Base-by-base conservation (phyloP, 352 stramenopile species). In the Phytophthora brassicae region DNA sequence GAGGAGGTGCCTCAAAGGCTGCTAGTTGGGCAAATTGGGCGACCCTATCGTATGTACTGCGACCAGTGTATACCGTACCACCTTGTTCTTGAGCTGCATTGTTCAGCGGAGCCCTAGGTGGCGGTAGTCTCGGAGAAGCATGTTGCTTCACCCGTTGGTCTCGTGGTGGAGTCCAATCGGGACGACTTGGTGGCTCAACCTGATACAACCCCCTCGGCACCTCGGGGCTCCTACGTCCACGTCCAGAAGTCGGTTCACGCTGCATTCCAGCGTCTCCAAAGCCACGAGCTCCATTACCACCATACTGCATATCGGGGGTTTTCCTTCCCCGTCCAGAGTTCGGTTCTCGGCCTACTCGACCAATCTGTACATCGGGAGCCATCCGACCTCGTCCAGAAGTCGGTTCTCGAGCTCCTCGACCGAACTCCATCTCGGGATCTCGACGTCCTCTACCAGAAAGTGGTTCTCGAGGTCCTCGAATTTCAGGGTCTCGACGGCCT, bases 1-100 rank as follows among this genome's bases (percentile, higher is more conserved):
- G 66, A 7, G 60, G 41, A 7, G 62, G 66, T 45, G 62, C 62
- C 22, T 74, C 66, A 38, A 74, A 74, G 4, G 62, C 66, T 45
- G 66, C 66, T 43, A 72, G 28, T 8, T 72, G 66, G n/a, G 66
- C 66, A 54, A 74, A 74, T 33, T 64, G 56, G 8, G 57, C 56
- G 14, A 68, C 56, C 56, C 62, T 22, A 7, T 74, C 62, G 41
- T 68, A 68, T 6, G 56, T 66, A 42, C 64, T 67, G 31, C 31
- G 66, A 7, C 61, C 56, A 54, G 65, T 57, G 26, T 68, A 71
- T n/a, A 74, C 66, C 1, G 66, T 71, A 3, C 61, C 66, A n/a
- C 62, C 61, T 3, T 55, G 51, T 0, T 52, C 50, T 8, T 52
- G 22, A 28, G 50, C 26, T 23, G 33, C 38, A 17, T 61, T 59